Evolutionary conservation across 2,329 filamentous ascomycete species (phyloP), one percentile per base, ranked within the genome.

Genomic region (Paecilomyces fulvus): DNA sequence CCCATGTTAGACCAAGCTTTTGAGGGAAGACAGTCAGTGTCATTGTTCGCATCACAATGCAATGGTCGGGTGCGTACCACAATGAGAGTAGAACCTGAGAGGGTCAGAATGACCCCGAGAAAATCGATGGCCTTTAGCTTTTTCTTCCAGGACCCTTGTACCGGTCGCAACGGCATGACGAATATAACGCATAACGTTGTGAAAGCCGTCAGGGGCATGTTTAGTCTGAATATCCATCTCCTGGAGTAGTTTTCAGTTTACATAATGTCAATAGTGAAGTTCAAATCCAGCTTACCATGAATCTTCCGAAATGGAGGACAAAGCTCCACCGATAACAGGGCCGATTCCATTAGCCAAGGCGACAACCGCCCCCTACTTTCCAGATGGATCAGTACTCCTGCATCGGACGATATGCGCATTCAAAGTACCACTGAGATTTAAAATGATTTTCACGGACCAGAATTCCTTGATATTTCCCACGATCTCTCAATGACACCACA

Each of bases 141-240:
- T 11, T 72, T 17, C 60, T 66, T 74, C 79, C 81, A 83, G 33
- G 80, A 71, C 0, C 79, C 80, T 17, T 78, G 68, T 0, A 83
- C 79, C 52, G 77, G 79, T 49, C 80, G 80, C 46, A 83, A 61
- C 0, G 80, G 81, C 80, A 83, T 83, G 61, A 82, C 79, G 61
- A 81, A 81, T 0, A 82, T 55, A 10, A 82, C 77, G 30, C 73
- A 74, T 0, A 73, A 48, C 0, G 77, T 79, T 0, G 78, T 76
- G 0, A 83, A 56, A 0, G 73, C 70, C 0, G 79, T 80, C 21
- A 83, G 65, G 0, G 80, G 81, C 5, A 83, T 63, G 49, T 82
- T 83, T 28, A 84, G 64, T 3, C 78, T 73, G 58, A 81, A 81
- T 53, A 81, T 80, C 77, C 79, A 81, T 28, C 79, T 71, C 67